A percentile compares a stretch with the other conserved stretches of the same genome.
Conservation (phyloP, 805 yeast genomes). For the Yarrowia sp. region DNA sequence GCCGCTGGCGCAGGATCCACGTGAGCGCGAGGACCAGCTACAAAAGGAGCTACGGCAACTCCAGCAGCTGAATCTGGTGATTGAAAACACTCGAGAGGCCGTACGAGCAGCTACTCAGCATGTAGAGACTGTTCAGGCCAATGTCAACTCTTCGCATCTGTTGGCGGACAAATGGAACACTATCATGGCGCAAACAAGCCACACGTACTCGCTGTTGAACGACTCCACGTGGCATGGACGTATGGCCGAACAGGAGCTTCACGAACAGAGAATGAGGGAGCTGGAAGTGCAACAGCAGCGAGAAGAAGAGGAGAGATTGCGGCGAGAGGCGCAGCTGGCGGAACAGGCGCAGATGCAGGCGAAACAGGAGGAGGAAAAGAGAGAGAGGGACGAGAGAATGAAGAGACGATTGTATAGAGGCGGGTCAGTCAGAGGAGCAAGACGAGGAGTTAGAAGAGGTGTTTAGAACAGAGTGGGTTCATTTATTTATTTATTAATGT, state of each 20-base stretch:
- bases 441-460: background rate
- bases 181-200: slow-evolving; percentile 28
- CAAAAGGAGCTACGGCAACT: slow-evolving; percentile 18
- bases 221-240: slow-evolving; percentile 37
- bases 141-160: slow-evolving; percentile 28
- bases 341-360: slow-evolving; percentile 12
- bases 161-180: slow-evolving; percentile 35
- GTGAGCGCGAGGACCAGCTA: slow-evolving; percentile 22
- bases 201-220: slow-evolving; percentile 22
- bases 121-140: slow-evolving; percentile 23
- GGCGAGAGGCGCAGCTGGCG: slow-evolving; percentile 13
- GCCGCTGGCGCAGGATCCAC: slow-evolving; percentile 19
- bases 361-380: slow-evolving; percentile 11
- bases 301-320: slow-evolving; percentile 17
- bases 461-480: background rate
- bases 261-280: slow-evolving; percentile 29
- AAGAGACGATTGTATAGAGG: slow-evolving; percentile 32
- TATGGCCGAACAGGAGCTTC: slow-evolving; percentile 22
- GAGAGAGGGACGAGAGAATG: slow-evolving; percentile 11
- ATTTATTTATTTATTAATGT: slow-evolving; percentile 7
- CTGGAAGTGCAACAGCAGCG: slow-evolving; percentile 21
- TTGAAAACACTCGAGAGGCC: slow-evolving; percentile 15
- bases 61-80: slow-evolving; percentile 12
- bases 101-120: slow-evolving; percentile 12
- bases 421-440: background rate